phyloP scores from a whole-genome alignment of 2,329 filamentous ascomycete genomes.

The Fusarium domesticum region DNA sequence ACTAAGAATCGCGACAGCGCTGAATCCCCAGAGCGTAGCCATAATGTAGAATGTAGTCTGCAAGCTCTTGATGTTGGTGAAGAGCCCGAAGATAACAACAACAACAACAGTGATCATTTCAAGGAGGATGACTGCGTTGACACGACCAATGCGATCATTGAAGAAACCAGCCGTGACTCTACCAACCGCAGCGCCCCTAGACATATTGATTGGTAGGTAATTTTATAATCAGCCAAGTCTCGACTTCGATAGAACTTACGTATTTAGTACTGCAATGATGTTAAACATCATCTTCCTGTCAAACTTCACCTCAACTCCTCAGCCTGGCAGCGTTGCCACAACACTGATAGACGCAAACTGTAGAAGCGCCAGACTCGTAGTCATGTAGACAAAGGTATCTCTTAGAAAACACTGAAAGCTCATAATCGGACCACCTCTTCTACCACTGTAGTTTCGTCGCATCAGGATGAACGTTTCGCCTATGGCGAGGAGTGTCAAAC shows the following conservation, averaged over 20 bases:
- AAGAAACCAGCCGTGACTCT: conserved; percentile 2
- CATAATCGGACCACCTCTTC: neutral
- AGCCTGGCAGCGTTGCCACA: conserved; percentile 6
- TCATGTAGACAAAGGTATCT: conserved; percentile 6
- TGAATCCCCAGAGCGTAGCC: conserved; percentile 5
- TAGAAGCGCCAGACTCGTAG: conserved; percentile 2
- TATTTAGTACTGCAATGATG: conserved; percentile 7
- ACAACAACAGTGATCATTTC: conserved; percentile 1
- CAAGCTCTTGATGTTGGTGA: conserved; percentile 3
- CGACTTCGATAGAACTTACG: neutral
- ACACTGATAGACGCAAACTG: conserved; percentile 8
- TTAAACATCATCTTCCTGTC: conserved; percentile 4
- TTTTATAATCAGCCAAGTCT: neutral
- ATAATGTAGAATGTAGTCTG: conserved; percentile 4
- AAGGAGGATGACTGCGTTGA: conserved; percentile 8
- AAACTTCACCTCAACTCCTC: conserved; percentile 2
- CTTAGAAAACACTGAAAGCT: conserved; percentile 3
- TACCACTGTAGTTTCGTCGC: neutral
- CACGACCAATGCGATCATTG: conserved; percentile 5
- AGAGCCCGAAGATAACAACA: conserved; percentile 3
- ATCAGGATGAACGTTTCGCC: neutral
- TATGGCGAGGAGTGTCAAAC: neutral
- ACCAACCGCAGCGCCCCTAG: conserved; percentile 4
- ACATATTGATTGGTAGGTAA: neutral
- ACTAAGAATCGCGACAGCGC: conserved; percentile 3